These are phyloP conservation scores for Fusarium odoratissimum DNA, from an alignment of 2,329 filamentous ascomycete genomes.

Conservation along the genomic window DNA sequence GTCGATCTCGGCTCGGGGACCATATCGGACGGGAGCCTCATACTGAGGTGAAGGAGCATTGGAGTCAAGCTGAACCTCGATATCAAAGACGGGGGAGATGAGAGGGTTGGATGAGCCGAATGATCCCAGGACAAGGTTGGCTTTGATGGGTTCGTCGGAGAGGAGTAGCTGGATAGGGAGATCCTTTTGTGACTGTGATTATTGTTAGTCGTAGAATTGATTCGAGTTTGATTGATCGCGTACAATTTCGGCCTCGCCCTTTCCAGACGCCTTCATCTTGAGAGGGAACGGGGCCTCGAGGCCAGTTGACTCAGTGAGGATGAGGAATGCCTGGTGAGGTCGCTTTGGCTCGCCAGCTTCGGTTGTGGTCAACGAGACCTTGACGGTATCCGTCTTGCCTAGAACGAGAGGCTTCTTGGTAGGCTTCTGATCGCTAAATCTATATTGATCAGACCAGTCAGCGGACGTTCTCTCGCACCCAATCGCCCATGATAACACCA, in stretches of 20 bases:
- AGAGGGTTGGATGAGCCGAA: constrained; percentile 81
- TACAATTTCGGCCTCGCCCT: constrained; percentile 87
- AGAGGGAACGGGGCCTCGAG: constrained; percentile 90
- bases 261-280: constrained; percentile 86
- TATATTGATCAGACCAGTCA: constrained; percentile 50
- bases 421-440: constrained; percentile 68
- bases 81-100: constrained; percentile 76
- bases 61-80: constrained; percentile 74
- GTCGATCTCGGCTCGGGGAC: constrained; percentile 84
- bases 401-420: constrained; percentile 74
- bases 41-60: constrained; percentile 68
- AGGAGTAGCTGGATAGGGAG: constrained; percentile 85
- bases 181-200: constrained; percentile 83
- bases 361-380: constrained; percentile 83
- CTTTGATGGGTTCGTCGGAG: constrained; percentile 74
- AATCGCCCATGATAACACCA: constrained; percentile 8
- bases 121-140: constrained; percentile 86
- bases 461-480: constrained; percentile 21
- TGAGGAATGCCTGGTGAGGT: constrained; percentile 93
- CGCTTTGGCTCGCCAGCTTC: constrained; percentile 83
- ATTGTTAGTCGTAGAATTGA: constrained; percentile 43
- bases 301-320: constrained; percentile 80
- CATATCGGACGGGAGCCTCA: constrained; percentile 82
- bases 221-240: constrained; percentile 44
- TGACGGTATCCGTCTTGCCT: constrained; percentile 77